phyloP scores from a whole-genome alignment of 1,284 basidiomycete genomes.

The Lentinula novae-zelandiae region DNA sequence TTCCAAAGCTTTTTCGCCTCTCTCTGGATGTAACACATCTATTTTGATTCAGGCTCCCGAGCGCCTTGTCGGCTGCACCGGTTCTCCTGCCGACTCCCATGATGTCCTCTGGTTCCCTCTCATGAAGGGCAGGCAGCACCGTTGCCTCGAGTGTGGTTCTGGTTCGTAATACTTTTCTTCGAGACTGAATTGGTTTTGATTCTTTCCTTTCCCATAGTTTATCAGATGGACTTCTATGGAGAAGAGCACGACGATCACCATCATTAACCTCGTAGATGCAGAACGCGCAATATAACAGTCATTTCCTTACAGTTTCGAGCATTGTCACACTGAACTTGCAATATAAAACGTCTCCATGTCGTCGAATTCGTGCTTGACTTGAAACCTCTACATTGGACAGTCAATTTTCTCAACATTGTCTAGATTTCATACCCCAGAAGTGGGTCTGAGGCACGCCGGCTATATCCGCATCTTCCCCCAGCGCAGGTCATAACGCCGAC shows the following conservation, averaged over 20 bases:
- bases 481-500: too few species aligned
- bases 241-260: slow-evolving; percentile 38
- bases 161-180: slow-evolving; percentile 42
- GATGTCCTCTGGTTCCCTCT: slow-evolving; percentile 83
- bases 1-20: slow-evolving; percentile 13
- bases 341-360: background rate
- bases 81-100: slow-evolving; percentile 88
- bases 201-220: slow-evolving; percentile 36
- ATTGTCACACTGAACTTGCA: background rate
- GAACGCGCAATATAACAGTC: background rate
- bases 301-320: background rate
- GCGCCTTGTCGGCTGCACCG: slow-evolving; percentile 89
- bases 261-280: slow-evolving; percentile 23
- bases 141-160: slow-evolving; percentile 91
- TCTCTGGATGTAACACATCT: background rate
- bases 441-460: too few species aligned
- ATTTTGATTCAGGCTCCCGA: slow-evolving; percentile 55
- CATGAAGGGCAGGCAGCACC: slow-evolving; percentile 61
- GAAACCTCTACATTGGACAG: too few species aligned
- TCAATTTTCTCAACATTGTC: too few species aligned
- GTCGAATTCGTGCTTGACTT: background rate
- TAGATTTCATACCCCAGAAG: too few species aligned
- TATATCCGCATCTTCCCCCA: too few species aligned
- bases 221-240: slow-evolving; percentile 58
- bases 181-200: background rate